Conservation (phyloP, 306 rosid genomes). For the Coriaria nepalensis region DNA sequence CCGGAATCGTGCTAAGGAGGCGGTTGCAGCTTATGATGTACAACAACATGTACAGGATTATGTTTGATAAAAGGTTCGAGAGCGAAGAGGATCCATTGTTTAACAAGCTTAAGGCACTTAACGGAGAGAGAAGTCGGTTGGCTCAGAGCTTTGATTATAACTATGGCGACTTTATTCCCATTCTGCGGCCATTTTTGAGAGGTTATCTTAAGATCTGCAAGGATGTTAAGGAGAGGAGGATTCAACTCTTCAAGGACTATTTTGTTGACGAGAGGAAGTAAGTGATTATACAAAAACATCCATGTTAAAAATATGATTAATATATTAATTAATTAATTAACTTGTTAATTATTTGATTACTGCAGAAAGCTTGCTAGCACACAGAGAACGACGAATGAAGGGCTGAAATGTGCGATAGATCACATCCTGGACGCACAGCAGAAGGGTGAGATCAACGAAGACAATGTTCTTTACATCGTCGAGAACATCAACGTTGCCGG, state of each 20-base stretch:
- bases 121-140: conserved; percentile 70
- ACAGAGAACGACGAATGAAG: conserved; percentile 22
- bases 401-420: conserved; percentile 74
- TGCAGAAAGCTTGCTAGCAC: conserved; percentile 56
- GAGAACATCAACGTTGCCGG: conserved; percentile 95
- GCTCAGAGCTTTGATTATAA: conserved; percentile 92
- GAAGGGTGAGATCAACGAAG: conserved; percentile 88
- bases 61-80: conserved; percentile 74
- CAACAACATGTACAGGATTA: conserved; percentile 76
- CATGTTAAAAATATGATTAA: too few species aligned
- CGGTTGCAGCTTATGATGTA: conserved; percentile 83
- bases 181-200: conserved; percentile 70
- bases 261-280: conserved; percentile 85
- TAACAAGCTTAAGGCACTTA: conserved; percentile 37
- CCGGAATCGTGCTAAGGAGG: conserved; percentile 44
- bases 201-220: conserved; percentile 70
- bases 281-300: conserved; percentile 11
- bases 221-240: conserved; percentile 64
- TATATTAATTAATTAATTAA: too few species aligned
- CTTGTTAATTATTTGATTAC: too few species aligned
- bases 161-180: conserved; percentile 79
- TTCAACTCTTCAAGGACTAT: conserved; percentile 64
- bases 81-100: conserved; percentile 63
- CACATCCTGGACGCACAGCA: conserved; percentile 75
- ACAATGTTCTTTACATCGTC: conserved; percentile 86